These are phyloP conservation scores for Mortierella alpina DNA, from an alignment of 192 early-diverging fungal genomes.

Conservation along the genomic window DNA sequence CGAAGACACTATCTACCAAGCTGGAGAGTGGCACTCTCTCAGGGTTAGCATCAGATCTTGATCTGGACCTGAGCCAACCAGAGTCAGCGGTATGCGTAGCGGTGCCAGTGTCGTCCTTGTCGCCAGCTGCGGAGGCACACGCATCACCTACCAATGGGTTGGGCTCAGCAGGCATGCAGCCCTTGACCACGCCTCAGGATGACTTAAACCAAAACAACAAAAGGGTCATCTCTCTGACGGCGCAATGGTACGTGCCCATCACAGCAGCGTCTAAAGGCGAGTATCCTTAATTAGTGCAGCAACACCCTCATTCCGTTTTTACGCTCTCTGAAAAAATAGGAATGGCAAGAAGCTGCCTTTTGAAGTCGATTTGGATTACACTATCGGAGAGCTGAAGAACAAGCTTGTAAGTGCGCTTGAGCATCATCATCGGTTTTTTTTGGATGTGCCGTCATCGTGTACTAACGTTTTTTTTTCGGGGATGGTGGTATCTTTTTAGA, in stretches of 20 bases:
- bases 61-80: not conserved
- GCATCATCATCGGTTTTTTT: not conserved
- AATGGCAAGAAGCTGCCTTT: constrained; percentile 50
- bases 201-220: constrained; percentile 39
- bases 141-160: too few relatives aligned
- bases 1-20: not conserved
- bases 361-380: constrained; percentile 39
- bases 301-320: not conserved
- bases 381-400: constrained; percentile 48
- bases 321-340: constrained; percentile 7
- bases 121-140: too few relatives aligned
- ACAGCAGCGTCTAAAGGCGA: too few relatives aligned
- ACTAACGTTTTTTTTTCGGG: not conserved
- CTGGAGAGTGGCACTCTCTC: not conserved
- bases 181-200: not conserved
- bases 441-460: too few relatives aligned
- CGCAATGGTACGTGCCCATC: constrained; percentile 28
- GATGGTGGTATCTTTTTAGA: constrained; percentile 11
- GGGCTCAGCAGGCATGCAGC: too few relatives aligned
- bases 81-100: too few relatives aligned
- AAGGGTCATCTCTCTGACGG: constrained; percentile 37
- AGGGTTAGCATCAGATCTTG: not conserved
- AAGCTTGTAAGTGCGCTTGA: constrained; percentile 22
- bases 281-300: too few relatives aligned
- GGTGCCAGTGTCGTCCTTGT: too few relatives aligned